Percentiles rank a stretch among this genome's conserved stretches.
phyloP scores from a whole-genome alignment of 2,329 filamentous ascomycete species.

The Colletotrichum lentis region DNA sequence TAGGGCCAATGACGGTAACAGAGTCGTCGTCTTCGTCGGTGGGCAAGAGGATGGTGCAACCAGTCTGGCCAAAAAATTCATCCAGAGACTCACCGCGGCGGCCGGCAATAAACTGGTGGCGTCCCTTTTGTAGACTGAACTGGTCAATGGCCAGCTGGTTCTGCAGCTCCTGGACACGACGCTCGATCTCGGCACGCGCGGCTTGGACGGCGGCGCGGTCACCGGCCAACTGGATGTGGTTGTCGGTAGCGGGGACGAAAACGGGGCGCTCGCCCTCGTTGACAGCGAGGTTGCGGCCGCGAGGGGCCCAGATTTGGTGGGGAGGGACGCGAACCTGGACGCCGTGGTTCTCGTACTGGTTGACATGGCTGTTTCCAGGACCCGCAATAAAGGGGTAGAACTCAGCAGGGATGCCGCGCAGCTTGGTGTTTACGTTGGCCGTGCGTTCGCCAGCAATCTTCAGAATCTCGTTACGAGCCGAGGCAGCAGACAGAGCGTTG shows the following conservation, averaged over 20 bases:
- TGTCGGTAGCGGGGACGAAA: constrained; percentile 77
- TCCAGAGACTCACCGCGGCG: constrained; percentile 80
- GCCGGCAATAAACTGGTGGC: constrained; percentile 95
- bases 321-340: constrained; percentile 84
- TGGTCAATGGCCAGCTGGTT: constrained; percentile 80
- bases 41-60: constrained; percentile 86
- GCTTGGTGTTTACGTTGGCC: constrained; percentile 79
- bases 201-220: constrained; percentile 84
- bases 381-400: constrained; percentile 96
- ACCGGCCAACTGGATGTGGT: constrained; percentile 84
- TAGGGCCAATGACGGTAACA: constrained; percentile 84
- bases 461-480: constrained; percentile 83
- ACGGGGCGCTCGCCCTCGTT: constrained; percentile 67
- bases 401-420: constrained; percentile 86
- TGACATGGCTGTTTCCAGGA: constrained; percentile 72
- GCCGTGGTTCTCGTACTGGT: constrained; percentile 76
- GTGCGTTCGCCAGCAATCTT: constrained; percentile 88
- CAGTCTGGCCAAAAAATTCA: constrained; percentile 89
- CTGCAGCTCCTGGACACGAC: constrained; percentile 77
- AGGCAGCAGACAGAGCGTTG: constrained; percentile 85
- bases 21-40: constrained; percentile 80
- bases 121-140: constrained; percentile 81
- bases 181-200: constrained; percentile 82
- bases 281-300: constrained; percentile 27
- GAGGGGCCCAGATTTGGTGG: constrained; percentile 74